Base-by-base conservation (phyloP, 768 basidiomycete species). In the Russula lepida region DNA sequence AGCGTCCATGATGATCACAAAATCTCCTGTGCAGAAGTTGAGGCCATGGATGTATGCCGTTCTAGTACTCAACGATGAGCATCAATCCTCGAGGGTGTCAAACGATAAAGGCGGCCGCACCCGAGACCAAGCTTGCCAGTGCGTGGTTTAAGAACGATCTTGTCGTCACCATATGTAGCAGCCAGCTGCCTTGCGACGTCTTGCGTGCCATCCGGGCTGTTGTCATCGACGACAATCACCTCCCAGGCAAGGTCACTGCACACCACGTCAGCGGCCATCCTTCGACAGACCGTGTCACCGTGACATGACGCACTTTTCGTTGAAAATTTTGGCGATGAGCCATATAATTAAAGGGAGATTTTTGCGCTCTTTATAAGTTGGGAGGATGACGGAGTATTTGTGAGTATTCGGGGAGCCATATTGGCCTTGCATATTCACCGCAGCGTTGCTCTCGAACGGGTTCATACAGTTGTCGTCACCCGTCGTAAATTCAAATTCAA, bases 1-100 rank as follows among this genome's bases (percentile, higher is more conserved):
- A 54, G 93, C 93, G 68, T 95, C 93, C 93, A 95, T 95, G 71
- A 95, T 95, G 69, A 95, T 90, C 23, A 94, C 91, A 74, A 94
- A 95, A 73, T 92, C 90, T 9, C 93, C 93, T 0, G 86, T 86
- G 67, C 87, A 88, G 73, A 89, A 95, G 67, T 91, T 86, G 51
- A 95, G 77, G 13, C 93, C 93, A 69, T 95, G 89, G 39, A 95
- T 89, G 70, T 95, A 95, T 35, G 93, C 93, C 23, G 93, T 94
- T 58, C 91, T 93, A 37, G 35, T 37, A 64, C 52, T 54, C 6
- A 1, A 39, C 25, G 44, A 23, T 44, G 17, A 52, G 58, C 32
- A 25, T 13, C 3, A 21, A 13, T 39, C n/a, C n/a, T 11, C 11
- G 43, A 12, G 27, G n/a, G n/a, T 3, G 7, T 28, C 3, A 30